Conservation (phyloP, 352 stramenopile genomes). For the Saprolegnia diclina region DNA sequence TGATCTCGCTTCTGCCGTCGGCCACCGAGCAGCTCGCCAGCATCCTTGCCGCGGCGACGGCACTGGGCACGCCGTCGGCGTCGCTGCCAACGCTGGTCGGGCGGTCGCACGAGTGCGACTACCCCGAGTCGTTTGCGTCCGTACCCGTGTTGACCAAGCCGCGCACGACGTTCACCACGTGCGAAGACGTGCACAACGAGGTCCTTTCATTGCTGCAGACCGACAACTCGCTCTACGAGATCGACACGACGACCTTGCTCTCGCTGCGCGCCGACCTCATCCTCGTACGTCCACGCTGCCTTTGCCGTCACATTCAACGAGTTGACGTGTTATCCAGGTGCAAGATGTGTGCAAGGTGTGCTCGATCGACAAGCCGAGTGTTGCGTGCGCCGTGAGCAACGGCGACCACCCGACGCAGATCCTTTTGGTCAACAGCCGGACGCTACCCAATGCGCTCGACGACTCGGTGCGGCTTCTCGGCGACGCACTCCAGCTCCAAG, state of each 20-base stretch:
- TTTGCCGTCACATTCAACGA: too few species aligned
- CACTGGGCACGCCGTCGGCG: not conserved
- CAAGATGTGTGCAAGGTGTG: conserved; percentile 69
- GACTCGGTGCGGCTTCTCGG: conserved; percentile 50
- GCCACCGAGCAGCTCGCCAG: conserved; percentile 54
- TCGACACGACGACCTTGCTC: conserved; percentile 41
- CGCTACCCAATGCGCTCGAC: conserved; percentile 39
- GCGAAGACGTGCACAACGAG: conserved; percentile 55
- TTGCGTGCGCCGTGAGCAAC: conserved; percentile 32
- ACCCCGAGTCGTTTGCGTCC: conserved; percentile 35
- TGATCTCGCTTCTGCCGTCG: conserved; percentile 65
- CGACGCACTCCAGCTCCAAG: conserved; percentile 38
- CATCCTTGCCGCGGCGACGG: not conserved
- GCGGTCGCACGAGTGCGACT: conserved; percentile 74
- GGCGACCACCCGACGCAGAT: conserved; percentile 7
- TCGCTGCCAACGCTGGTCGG: conserved; percentile 47
- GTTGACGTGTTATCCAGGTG: not conserved
- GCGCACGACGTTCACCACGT: conserved; percentile 59
- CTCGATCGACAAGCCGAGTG: conserved; percentile 57
- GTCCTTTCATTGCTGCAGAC: conserved; percentile 45
- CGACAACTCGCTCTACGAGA: conserved; percentile 52
- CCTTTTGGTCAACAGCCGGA: conserved; percentile 20
- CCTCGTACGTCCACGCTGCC: conserved; percentile 32
- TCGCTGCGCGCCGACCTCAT: conserved; percentile 54
- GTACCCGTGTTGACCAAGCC: conserved; percentile 52